Evolutionary conservation across 148 eudicot genomes (phyloP), one percentile per base, ranked within the genome.

Genomic region (Amaranthus cruentus): DNA sequence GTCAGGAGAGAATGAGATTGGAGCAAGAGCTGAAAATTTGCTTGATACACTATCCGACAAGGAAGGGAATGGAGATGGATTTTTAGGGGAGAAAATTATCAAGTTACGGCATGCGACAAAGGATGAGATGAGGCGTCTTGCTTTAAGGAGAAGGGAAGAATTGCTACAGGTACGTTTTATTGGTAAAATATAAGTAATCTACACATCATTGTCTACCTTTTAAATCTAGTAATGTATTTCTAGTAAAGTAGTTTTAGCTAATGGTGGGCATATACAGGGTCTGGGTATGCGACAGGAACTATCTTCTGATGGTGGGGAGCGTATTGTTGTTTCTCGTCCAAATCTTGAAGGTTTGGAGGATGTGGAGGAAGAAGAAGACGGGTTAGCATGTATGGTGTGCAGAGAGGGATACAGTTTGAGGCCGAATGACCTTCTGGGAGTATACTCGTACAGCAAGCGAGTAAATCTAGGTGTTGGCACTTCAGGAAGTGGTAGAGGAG

Each of bases 341-440:
- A 79, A 83, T 78, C 92, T 95, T 64, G 99, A 95, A 87, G 99
- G 99, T 21, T 81, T 92, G 54, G 99, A 95, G 73, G 99, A 95
- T 51, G 89, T 95, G 49, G 92, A 95, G 76, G 99, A 95, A 68
- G 99, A 95, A 76, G 97, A 92, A 83, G 99, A 90, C 67, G 99
- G 97, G 48, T 72, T 95, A 73, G 97, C 99, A 61, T 95, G 99
- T 87, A 95, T 95, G 99, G 99, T 95, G 4, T 95, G 99, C 80
- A 82, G 99, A 71, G 99, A 95, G 79, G 99, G 99, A 53, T 95
- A 95, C 80, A 86, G 91, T 68, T 77, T 95, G 72, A 86, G 96
- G 66, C 97, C 99, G 57, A 87, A 84, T 43, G 97, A 92, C 75
- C 79, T 92, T 48, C 80, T 95, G 63, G 99, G 99, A 65, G 91